phyloP scores from a whole-genome alignment of 176 grass and related monocot species.

The Oryza australiensis region DNA sequence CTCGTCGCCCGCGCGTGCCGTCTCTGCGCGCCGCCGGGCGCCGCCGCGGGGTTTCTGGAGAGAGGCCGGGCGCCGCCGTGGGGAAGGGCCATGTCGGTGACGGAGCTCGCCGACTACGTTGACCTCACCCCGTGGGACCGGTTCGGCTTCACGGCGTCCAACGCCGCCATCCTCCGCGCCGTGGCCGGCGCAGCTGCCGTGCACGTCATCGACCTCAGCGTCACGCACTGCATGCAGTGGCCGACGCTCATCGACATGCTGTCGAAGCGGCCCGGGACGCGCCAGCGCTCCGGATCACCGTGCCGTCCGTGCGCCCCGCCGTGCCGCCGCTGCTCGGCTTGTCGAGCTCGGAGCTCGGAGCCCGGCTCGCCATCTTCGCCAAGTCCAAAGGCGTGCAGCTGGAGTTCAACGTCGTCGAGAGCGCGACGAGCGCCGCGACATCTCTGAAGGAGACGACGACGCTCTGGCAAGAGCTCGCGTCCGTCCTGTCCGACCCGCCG shows the following conservation, averaged over 20 bases:
- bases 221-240: slow-evolving; percentile 97
- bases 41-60: not conserved
- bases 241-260: slow-evolving; percentile 86
- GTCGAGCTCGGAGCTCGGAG: slow-evolving; percentile 64
- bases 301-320: slow-evolving; percentile 40
- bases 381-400: slow-evolving; percentile 70
- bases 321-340: slow-evolving; percentile 52
- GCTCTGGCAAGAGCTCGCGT: slow-evolving; percentile 45
- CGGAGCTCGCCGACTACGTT: slow-evolving; percentile 80
- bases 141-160: slow-evolving; percentile 83
- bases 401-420: slow-evolving; percentile 63
- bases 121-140: slow-evolving; percentile 92
- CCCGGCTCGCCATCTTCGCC: slow-evolving; percentile 68
- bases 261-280: slow-evolving; percentile 63
- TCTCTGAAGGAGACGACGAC: slow-evolving; percentile 34
- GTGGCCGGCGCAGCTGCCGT: slow-evolving; percentile 50
- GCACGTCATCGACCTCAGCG: slow-evolving; percentile 82
- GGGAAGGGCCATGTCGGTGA: slow-evolving; percentile 61
- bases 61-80: not conserved
- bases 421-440: not conserved
- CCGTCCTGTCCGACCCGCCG: slow-evolving; percentile 27
- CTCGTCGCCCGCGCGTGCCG: slow-evolving; percentile 75
- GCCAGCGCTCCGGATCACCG: slow-evolving; percentile 68
- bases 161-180: slow-evolving; percentile 71
- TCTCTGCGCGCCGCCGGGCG: slow-evolving; percentile 42